Evolutionary conservation across 148 eudicot genomes (phyloP).

Genomic region (Limonium bicolor): DNA sequence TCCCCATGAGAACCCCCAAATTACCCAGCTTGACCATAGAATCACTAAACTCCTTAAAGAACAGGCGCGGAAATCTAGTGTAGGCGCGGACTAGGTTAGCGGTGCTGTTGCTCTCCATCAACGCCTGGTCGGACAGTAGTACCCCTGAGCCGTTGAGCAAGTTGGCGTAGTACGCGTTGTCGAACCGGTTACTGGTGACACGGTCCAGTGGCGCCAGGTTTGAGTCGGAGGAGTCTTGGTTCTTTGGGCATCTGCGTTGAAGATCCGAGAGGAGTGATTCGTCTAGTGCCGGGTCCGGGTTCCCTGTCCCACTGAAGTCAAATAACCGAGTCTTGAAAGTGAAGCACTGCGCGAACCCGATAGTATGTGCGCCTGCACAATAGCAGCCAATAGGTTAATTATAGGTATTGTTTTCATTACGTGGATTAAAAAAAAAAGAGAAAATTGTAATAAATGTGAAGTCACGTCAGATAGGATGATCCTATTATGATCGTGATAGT

Average conservation of each 20-base stretch:
- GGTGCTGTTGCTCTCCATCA: constrained; percentile 36
- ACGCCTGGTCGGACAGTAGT: constrained; percentile 54
- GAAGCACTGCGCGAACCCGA: constrained; percentile 62
- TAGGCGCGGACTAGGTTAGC: constrained; percentile 27
- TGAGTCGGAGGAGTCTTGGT: constrained; percentile 29
- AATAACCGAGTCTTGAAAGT: constrained; percentile 51
- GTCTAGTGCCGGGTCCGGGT: constrained; percentile 50
- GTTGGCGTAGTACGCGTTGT: constrained; percentile 38
- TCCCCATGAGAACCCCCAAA: constrained; percentile 45
- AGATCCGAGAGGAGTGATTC: constrained; percentile 23
- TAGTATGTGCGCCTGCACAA: constrained; percentile 79
- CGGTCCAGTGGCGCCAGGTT: constrained; percentile 46
- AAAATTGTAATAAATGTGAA: too few relatives aligned
- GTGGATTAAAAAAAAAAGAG: too few relatives aligned
- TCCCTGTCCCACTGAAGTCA: constrained; percentile 41
- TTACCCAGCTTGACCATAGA: constrained; percentile 48
- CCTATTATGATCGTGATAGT: too few relatives aligned
- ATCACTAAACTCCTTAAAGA: constrained; percentile 32
- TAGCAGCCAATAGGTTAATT: too few relatives aligned
- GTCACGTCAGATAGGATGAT: too few relatives aligned
- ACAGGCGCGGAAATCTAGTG: constrained; percentile 26
- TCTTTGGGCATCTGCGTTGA: constrained; percentile 35
- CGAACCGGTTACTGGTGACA: constrained; percentile 31
- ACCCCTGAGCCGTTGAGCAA: constrained; percentile 46
- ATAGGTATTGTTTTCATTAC: too few relatives aligned